Base-by-base conservation (phyloP, 73 alveolate genomes). In the Urostyla sp. region DNA sequence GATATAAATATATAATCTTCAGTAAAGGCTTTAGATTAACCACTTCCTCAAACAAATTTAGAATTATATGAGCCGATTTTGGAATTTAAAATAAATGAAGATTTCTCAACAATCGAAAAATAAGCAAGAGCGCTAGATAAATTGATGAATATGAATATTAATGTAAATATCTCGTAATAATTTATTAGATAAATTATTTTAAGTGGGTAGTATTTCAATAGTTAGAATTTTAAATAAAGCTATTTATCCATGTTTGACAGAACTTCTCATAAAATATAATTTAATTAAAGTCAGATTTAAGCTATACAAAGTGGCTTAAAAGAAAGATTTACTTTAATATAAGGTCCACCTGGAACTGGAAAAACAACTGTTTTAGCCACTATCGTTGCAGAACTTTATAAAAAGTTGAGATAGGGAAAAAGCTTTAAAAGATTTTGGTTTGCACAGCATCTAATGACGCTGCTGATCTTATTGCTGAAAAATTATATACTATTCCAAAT, bases 321-420 rank as follows among this genome's bases (percentile, higher is more conserved):
- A 50, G 28, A 50, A 10, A 50, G 63, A 20, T 31, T 50, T 31
- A 13, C 63, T 20, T 31, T 50, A 8, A 50, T 50, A 10, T 20
- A 50, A 20, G 63, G 63, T 7, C 63, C 63, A 13, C 63, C 63
- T 20, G 63, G 63, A 13, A 50, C 63, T 50, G 63, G 63, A 7
- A 50, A 50, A 31, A 50, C 63, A 50, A 10, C 20, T 7, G 63
- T 50, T 13, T 20, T 50, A 13, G 16, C 32, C 8, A 31, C 63
- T 13, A 50, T 50, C 7, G 63, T 20, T 10, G 63, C 63, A 10
- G 11, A 50, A 10, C 20, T 20, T 20, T 13, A 13, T 20, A 50
- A 50, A 20, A 10, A 50, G 18, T 8, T 10, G 16, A 20, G 11
- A 13, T 50, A 10, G 18, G n/a, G n/a, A n/a, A n/a, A n/a, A n/a